Conservation (phyloP, 495 filamentous ascomycete genomes). For the Xylaria cubensis region DNA sequence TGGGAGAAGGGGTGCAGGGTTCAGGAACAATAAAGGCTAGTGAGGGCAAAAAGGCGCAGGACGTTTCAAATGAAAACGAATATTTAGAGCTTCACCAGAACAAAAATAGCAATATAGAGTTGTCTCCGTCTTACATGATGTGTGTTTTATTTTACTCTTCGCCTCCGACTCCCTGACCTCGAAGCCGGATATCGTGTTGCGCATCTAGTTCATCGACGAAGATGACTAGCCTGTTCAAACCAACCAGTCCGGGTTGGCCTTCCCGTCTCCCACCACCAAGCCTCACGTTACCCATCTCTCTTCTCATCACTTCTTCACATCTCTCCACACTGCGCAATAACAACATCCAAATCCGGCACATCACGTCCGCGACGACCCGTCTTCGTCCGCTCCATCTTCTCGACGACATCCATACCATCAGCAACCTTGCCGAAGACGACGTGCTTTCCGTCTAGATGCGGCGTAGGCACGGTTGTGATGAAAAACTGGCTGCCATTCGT, state of each 20-base stretch:
- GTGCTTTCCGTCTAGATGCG: slow-evolving; percentile 92
- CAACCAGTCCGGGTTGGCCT: neutral
- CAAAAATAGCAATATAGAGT: slow-evolving; percentile 16
- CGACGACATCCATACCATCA: slow-evolving; percentile 88
- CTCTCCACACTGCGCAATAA: slow-evolving; percentile 86
- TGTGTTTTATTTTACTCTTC: neutral
- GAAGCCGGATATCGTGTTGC: neutral
- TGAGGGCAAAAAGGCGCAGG: neutral
- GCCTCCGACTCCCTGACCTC: neutral
- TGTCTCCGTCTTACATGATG: slow-evolving; percentile 12
- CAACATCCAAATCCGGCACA: slow-evolving; percentile 83
- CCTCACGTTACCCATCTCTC: neutral
- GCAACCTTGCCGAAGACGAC: slow-evolving; percentile 94
- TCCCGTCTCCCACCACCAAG: neutral
- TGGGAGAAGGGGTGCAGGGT: neutral
- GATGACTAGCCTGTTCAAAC: neutral
- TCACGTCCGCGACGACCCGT: slow-evolving; percentile 74
- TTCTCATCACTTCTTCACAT: slow-evolving; percentile 60
- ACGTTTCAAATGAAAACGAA: neutral
- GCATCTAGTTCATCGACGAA: neutral
- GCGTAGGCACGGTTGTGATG: slow-evolving; percentile 84
- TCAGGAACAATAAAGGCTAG: neutral
- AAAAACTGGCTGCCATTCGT: slow-evolving; percentile 98
- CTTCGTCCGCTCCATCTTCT: slow-evolving; percentile 88
- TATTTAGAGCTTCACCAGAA: neutral